Evolutionary conservation across 306 rosid genomes (phyloP).

Genomic region (Citrullus mucosospermus): DNA sequence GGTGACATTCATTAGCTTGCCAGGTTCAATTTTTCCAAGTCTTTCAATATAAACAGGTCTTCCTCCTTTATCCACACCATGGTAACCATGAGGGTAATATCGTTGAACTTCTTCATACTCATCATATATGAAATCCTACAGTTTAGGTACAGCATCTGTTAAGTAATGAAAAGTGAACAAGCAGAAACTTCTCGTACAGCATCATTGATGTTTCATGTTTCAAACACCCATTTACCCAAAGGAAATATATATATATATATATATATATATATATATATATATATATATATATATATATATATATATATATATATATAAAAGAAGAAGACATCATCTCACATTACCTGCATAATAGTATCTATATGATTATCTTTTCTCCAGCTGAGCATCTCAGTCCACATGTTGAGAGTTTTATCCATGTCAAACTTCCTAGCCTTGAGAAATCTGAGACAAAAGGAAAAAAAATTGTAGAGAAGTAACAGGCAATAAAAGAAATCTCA

Average conservation of each 20-base stretch:
- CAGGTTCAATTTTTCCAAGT: slow-evolving; percentile 78
- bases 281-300: neutral
- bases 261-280: too few relatives aligned
- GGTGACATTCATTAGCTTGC: slow-evolving; percentile 75
- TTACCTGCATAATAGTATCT: slow-evolving; percentile 72
- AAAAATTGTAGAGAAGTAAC: slow-evolving; percentile 9
- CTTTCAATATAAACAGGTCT: slow-evolving; percentile 89
- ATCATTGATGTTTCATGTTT: neutral
- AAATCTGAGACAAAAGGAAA: slow-evolving; percentile 47
- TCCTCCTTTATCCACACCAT: slow-evolving; percentile 93
- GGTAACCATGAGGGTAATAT: slow-evolving; percentile 88
- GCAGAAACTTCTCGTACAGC: slow-evolving; percentile 1
- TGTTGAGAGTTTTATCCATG: slow-evolving; percentile 64
- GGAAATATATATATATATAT: neutral
- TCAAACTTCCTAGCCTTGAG: slow-evolving; percentile 87
- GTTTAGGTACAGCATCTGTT: slow-evolving; percentile 13
- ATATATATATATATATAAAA: neutral
- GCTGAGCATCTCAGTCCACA: slow-evolving; percentile 90
- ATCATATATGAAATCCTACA: slow-evolving; percentile 58
- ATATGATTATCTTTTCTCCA: slow-evolving; percentile 73
- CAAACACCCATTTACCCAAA: neutral
- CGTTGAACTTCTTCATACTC: slow-evolving; percentile 75
- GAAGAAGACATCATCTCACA: neutral
- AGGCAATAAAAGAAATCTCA: neutral
- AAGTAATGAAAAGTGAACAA: slow-evolving; percentile 6